A percentile compares a stretch with the other conserved stretches of the same genome.
Evolutionary conservation across 2,329 filamentous ascomycete genomes (phyloP).

Genomic region (Biscogniauxia mediterranea): DNA sequence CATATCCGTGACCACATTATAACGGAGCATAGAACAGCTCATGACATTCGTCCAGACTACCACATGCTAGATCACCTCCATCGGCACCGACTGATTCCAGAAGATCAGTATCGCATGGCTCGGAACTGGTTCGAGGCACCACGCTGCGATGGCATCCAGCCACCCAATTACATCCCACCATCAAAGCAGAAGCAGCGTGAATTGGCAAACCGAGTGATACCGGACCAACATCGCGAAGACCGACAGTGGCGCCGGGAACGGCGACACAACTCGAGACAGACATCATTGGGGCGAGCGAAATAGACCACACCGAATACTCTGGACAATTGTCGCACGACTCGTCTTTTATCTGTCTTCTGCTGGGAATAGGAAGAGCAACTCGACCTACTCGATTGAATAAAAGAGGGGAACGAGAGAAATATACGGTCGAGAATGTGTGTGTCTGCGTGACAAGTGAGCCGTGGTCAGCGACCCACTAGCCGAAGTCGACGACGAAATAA

Average conservation of each 20-base stretch:
- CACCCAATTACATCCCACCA: slow-evolving; percentile 4
- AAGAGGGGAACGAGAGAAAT: slow-evolving; percentile 1
- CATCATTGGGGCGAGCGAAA: too few species aligned
- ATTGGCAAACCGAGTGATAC: background rate
- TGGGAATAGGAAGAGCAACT: background rate
- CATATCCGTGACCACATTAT: slow-evolving; percentile 49
- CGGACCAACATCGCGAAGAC: slow-evolving; percentile 3
- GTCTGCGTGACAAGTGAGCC: background rate
- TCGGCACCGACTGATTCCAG: slow-evolving; percentile 9
- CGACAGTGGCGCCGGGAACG: background rate
- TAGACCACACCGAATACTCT: background rate
- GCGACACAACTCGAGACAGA: background rate
- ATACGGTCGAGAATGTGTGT: background rate
- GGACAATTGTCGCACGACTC: background rate
- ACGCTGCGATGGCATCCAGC: background rate
- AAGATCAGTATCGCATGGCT: background rate
- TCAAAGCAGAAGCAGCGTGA: slow-evolving; percentile 4
- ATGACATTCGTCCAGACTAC: slow-evolving; percentile 77
- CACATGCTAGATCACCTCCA: slow-evolving; percentile 75
- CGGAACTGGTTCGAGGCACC: slow-evolving; percentile 13
- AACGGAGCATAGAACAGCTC: slow-evolving; percentile 18
- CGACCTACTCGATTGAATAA: background rate
- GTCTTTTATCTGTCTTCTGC: background rate
- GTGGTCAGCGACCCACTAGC: background rate
- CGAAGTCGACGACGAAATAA: background rate